phyloP scores from a whole-genome alignment of 257 asterid species.

The Oldenlandia corymbosa region DNA sequence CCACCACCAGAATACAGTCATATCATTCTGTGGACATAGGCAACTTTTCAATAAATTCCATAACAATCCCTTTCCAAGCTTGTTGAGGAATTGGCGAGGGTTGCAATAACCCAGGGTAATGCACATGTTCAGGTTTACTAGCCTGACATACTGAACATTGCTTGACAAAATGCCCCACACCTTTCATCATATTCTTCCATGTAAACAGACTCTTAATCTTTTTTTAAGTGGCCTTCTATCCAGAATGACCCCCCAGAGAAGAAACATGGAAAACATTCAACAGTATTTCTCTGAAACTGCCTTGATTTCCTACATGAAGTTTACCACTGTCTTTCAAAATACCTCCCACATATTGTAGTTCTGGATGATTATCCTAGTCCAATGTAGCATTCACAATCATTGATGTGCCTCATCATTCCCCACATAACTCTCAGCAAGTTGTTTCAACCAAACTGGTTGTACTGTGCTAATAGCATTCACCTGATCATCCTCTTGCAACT shows the following conservation, averaged over 20 bases:
- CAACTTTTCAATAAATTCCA: not conserved
- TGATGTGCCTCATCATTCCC: too few relatives aligned
- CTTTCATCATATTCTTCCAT: not conserved
- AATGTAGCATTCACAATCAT: too few relatives aligned
- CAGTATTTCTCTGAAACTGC: not conserved
- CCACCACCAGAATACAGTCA: too few relatives aligned
- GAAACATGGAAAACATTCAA: not conserved
- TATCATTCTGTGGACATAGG: too few relatives aligned
- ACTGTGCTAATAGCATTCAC: too few relatives aligned
- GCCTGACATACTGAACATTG: not conserved
- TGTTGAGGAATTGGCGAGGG: not conserved
- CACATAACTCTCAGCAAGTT: too few relatives aligned
- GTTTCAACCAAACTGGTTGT: too few relatives aligned
- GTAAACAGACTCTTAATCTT: not conserved
- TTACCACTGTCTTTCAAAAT: too few relatives aligned
- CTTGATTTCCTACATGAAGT: not conserved
- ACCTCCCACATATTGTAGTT: too few relatives aligned
- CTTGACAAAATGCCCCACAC: not conserved
- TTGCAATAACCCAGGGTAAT: not conserved
- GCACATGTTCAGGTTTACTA: not conserved
- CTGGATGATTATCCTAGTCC: too few relatives aligned
- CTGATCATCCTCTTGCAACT: too few relatives aligned
- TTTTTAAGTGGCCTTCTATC: not conserved
- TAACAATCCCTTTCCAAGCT: not conserved
- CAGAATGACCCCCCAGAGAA: not conserved